These are phyloP conservation scores for Phytopythium vexans DNA, from an alignment of 352 stramenopile species.

Conservation along the genomic window DNA sequence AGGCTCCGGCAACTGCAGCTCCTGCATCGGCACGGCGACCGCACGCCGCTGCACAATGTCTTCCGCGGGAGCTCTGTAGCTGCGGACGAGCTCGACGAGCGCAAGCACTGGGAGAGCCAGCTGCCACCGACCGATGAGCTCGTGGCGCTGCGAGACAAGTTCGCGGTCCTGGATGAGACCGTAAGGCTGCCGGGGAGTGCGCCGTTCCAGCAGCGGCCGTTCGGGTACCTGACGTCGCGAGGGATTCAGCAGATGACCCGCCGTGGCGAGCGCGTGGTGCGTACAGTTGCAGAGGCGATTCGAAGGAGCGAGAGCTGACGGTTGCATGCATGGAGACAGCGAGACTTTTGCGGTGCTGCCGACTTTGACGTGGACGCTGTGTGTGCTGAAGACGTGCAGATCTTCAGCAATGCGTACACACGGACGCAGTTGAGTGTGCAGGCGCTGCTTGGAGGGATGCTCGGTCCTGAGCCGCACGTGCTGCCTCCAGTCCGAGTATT, in stretches of 20 bases:
- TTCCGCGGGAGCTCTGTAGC: slow-evolving; percentile 29
- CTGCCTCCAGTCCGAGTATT: slow-evolving; percentile 49
- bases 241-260: slow-evolving; percentile 68
- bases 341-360: slow-evolving; percentile 35
- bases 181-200: slow-evolving; percentile 5
- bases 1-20: slow-evolving; percentile 75
- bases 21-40: slow-evolving; percentile 77
- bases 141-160: slow-evolving; percentile 29
- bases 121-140: slow-evolving; percentile 41
- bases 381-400: slow-evolving; percentile 30
- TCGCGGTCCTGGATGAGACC: slow-evolving; percentile 4
- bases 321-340: slow-evolving; percentile 9
- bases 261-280: slow-evolving; percentile 47
- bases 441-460: slow-evolving; percentile 49
- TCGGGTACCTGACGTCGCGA: slow-evolving; percentile 59
- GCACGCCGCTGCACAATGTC: slow-evolving; percentile 72
- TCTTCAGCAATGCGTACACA: slow-evolving; percentile 71
- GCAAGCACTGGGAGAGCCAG: slow-evolving; percentile 34
- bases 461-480: slow-evolving; percentile 31
- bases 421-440: slow-evolving; percentile 80
- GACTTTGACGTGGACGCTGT: slow-evolving; percentile 40
- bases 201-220: slow-evolving; percentile 54
- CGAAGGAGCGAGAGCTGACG: background rate
- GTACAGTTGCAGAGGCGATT: slow-evolving; percentile 1
- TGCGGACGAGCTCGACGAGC: slow-evolving; percentile 33